Conservation (phyloP, 2,329 filamentous ascomycete species). For the Pseudogymnoascus sp. region DNA sequence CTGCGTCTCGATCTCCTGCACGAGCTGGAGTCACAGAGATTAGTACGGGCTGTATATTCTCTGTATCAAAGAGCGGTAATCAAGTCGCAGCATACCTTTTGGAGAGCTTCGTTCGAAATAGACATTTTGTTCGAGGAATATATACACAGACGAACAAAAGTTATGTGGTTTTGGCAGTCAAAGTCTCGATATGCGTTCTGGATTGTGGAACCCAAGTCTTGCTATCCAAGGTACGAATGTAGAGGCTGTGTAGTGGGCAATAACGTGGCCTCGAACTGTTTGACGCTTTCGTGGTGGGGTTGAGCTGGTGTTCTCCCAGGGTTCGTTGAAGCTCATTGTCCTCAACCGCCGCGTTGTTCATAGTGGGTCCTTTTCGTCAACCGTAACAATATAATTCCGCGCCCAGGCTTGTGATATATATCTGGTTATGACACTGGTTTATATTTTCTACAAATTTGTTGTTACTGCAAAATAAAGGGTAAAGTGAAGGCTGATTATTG, state of each 20-base stretch:
- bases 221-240: neutral
- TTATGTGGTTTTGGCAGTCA: neutral
- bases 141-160: neutral
- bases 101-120: constrained; percentile 85
- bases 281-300: neutral
- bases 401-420: neutral
- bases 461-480: neutral
- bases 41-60: constrained; percentile 13
- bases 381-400: constrained; percentile 3
- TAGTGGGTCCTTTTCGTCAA: constrained; percentile 4
- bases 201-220: neutral
- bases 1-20: constrained; percentile 90
- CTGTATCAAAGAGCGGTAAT: constrained; percentile 8
- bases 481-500: neutral
- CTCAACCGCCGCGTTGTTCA: neutral
- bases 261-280: neutral
- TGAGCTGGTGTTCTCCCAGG: neutral
- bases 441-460: neutral
- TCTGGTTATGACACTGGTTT: neutral
- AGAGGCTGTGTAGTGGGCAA: neutral
- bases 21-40: constrained; percentile 49
- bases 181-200: neutral
- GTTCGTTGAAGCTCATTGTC: constrained; percentile 5
- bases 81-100: constrained; percentile 58
- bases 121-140: constrained; percentile 53